phyloP scores from a whole-genome alignment of 371 early-diverging fungal genomes.

The Mucor indicus region DNA sequence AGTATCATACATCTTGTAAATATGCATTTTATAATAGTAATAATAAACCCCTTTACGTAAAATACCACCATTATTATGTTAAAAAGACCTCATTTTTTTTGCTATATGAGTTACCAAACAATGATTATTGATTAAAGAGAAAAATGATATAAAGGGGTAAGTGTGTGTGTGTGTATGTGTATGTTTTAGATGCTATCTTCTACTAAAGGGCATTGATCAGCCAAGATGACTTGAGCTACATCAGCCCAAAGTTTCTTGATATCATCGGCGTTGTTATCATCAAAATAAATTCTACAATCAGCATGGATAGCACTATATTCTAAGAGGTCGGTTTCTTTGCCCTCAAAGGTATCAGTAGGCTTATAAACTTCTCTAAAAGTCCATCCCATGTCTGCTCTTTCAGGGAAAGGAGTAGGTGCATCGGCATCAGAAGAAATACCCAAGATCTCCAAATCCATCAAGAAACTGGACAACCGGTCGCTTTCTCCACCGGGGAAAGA shows the following conservation, averaged over 20 bases:
- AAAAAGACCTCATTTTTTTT: too few species aligned
- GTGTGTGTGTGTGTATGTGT: too few species aligned
- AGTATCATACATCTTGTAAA: too few species aligned
- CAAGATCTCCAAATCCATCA: conserved; percentile 41
- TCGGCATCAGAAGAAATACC: conserved; percentile 33
- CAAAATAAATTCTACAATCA: conserved; percentile 45
- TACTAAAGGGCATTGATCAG: conserved; percentile 44
- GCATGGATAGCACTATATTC: conserved; percentile 50
- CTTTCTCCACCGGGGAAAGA: conserved; percentile 55
- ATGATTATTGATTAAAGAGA: too few species aligned
- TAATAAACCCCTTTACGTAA: too few species aligned
- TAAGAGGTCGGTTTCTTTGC: conserved; percentile 31
- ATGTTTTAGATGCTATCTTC: too few species aligned
- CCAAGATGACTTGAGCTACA: conserved; percentile 32
- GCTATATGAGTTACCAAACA: too few species aligned
- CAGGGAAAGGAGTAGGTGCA: conserved; percentile 47
- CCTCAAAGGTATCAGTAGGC: conserved; percentile 22
- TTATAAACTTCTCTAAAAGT: conserved; percentile 51
- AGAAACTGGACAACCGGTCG: conserved; percentile 45
- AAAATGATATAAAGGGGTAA: too few species aligned
- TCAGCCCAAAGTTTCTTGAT: conserved; percentile 42
- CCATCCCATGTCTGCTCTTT: conserved; percentile 54
- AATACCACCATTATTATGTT: too few species aligned
- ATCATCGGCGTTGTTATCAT: conserved; percentile 43
- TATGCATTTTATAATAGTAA: too few species aligned